These are phyloP conservation scores for Tetrahymena malaccensis DNA, from an alignment of 73 alveolate species.

Conservation along the genomic window DNA sequence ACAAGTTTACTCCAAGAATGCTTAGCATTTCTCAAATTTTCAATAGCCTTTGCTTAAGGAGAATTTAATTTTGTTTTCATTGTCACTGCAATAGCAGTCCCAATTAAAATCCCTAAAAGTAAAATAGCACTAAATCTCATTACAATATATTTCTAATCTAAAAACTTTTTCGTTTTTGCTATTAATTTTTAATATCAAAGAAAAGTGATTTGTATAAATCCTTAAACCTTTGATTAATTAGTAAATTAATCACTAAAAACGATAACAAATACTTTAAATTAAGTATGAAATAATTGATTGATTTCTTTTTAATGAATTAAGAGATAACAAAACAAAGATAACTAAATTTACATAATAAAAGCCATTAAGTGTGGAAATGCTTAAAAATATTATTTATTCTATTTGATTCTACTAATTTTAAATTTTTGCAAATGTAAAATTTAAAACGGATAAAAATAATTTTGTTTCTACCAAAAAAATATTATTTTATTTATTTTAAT, in stretches of 20 bases:
- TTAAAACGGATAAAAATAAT: neutral
- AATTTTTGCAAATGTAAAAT: too few species aligned
- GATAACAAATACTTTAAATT: neutral
- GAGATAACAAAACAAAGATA: neutral
- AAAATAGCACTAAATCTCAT: neutral
- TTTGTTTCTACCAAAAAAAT: neutral
- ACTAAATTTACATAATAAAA: neutral
- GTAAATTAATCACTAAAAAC: neutral
- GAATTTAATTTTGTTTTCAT: neutral
- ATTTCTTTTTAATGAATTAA: too few species aligned
- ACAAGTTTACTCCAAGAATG: neutral
- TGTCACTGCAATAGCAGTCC: neutral
- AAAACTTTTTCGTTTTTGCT: neutral
- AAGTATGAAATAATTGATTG: too few species aligned
- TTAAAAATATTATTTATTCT: too few species aligned
- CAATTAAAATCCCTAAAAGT: neutral
- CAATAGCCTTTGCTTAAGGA: neutral
- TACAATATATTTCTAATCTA: neutral
- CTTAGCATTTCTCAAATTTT: neutral
- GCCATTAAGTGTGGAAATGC: neutral
- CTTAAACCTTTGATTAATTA: neutral
- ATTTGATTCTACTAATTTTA: neutral
- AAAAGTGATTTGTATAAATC: neutral
- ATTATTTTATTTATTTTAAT: too few species aligned
- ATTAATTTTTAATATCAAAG: neutral